A percentile compares a stretch with the other conserved stretches of the same genome.
phyloP scores from a whole-genome alignment of 2,329 filamentous ascomycete genomes.

The Mycocentrospora acerina region DNA sequence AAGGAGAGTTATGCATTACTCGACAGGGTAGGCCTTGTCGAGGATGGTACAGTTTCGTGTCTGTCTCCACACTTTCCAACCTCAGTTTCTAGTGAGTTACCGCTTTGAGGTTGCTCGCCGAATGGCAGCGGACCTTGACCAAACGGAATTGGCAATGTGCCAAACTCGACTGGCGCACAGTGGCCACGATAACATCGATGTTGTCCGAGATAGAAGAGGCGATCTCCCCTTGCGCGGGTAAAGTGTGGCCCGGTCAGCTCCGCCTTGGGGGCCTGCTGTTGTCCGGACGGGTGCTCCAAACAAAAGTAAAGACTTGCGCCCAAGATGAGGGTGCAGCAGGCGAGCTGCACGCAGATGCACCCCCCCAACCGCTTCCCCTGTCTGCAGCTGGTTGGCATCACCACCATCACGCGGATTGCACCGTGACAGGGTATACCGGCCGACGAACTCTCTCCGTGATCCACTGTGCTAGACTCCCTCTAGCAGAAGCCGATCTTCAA shows the following conservation, averaged over 20 bases:
- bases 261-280: too few relatives aligned
- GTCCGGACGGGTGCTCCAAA: too few relatives aligned
- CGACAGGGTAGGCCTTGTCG: too few relatives aligned
- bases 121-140: conserved; percentile 14
- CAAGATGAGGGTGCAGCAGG: conserved; percentile 5
- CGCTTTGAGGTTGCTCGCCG: conserved; percentile 4
- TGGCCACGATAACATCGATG: conserved; percentile 7
- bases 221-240: conserved; percentile 11
- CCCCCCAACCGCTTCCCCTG: too few relatives aligned
- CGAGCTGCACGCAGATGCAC: conserved; percentile 3
- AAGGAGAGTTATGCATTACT: too few relatives aligned
- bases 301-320: neutral
- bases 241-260: too few relatives aligned
- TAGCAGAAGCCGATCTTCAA: conserved; percentile 2
- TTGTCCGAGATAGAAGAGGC: conserved; percentile 11
- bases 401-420: neutral
- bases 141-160: conserved; percentile 25
- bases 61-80: conserved; percentile 2
- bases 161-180: conserved; percentile 2
- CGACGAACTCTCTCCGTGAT: conserved; percentile 2
- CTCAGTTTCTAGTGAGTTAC: conserved; percentile 11
- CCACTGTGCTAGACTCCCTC: conserved; percentile 4
- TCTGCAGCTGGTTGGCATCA: too few relatives aligned
- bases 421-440: conserved; percentile 1
- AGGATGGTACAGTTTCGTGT: too few relatives aligned